Evolutionary conservation across 257 asterid species (phyloP), one percentile per base, ranked within the genome.

Genomic region (Lycium ferocissimum): DNA sequence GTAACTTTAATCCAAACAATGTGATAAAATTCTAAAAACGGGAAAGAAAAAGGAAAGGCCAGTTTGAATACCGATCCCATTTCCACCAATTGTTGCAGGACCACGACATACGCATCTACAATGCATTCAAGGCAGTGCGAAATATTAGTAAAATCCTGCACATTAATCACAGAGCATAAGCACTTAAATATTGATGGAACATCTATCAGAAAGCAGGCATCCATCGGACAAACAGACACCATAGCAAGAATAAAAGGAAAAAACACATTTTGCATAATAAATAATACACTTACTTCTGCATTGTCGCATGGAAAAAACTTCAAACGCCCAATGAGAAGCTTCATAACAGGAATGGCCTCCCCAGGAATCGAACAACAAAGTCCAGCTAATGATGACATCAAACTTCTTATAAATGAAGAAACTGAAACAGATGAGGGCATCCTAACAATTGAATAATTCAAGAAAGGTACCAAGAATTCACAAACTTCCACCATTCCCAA

Each of bases 391-490:
- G 94, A 88, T 51, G 97, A 90, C 79, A 93, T 86, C 86, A 95
- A 89, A 89, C 84, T 89, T 89, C 93, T 90, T 80, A 82, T 18
- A 53, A 94, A 93, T 45, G 92, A 85, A 56, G 91, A 84, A 80
- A 88, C 73, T 63, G 92, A 84, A 80, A 85, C 88, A 17, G 87
- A 85, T 70, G 83, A 70, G 22, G 97, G 90, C 86, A 70, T 87
- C 83, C 85, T 90, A 84, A 97, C 86, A 63, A 94, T 83, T 17
- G 94, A 89, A 92, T 89, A 91, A 87, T 93, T 95, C 85, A 97
- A 84, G 88, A 97, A 92, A 87, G 98, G 97, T 83, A 89, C 86
- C 91, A 97, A 76, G 89, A 93, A 95, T n/a, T 94, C 95, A 92
- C 97, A 94, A 86, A 93, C 93, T 22, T 92, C 90, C 79, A 87